Evolutionary conservation across 768 basidiomycete species (phyloP).

Genomic region (Macrocybe gigantea): DNA sequence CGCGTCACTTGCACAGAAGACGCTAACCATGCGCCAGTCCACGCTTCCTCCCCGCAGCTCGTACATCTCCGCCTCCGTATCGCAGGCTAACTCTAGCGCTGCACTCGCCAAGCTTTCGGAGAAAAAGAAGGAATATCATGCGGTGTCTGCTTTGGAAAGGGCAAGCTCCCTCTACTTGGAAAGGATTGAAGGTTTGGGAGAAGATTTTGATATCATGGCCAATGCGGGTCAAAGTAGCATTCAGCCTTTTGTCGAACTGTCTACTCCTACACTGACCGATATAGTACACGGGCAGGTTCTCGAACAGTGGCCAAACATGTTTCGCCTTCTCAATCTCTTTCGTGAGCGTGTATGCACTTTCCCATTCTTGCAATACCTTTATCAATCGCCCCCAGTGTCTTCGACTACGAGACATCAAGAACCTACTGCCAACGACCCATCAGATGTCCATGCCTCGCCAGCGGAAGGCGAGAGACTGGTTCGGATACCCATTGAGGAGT

Average conservation of each 20-base stretch:
- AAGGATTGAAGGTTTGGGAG: slow-evolving; percentile 61
- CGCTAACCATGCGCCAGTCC: slow-evolving; percentile 47
- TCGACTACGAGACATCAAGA: slow-evolving; percentile 29
- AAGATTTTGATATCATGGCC: slow-evolving; percentile 75
- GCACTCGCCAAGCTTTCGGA: slow-evolving; percentile 54
- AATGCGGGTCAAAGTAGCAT: slow-evolving; percentile 62
- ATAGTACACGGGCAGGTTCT: slow-evolving; percentile 73
- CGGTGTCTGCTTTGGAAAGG: slow-evolving; percentile 64
- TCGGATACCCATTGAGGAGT: slow-evolving; percentile 67
- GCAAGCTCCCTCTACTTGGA: slow-evolving; percentile 59
- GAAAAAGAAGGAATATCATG: slow-evolving; percentile 80
- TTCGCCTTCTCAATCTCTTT: slow-evolving; percentile 65
- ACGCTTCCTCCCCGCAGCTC: slow-evolving; percentile 45
- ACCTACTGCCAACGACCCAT: slow-evolving; percentile 15
- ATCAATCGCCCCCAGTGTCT: slow-evolving; percentile 33
- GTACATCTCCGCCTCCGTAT: slow-evolving; percentile 32
- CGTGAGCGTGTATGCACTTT: slow-evolving; percentile 33
- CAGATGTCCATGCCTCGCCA: slow-evolving; percentile 3
- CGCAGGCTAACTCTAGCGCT: slow-evolving; percentile 39
- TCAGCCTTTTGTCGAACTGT: too few species aligned
- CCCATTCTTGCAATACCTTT: neutral
- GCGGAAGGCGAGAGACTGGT: slow-evolving; percentile 57
- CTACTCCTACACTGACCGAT: slow-evolving; percentile 3
- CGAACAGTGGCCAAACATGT: slow-evolving; percentile 81
- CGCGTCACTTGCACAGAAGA: too few species aligned